Conservation (phyloP, 1,284 basidiomycete genomes). For the Boletus sp. region DNA sequence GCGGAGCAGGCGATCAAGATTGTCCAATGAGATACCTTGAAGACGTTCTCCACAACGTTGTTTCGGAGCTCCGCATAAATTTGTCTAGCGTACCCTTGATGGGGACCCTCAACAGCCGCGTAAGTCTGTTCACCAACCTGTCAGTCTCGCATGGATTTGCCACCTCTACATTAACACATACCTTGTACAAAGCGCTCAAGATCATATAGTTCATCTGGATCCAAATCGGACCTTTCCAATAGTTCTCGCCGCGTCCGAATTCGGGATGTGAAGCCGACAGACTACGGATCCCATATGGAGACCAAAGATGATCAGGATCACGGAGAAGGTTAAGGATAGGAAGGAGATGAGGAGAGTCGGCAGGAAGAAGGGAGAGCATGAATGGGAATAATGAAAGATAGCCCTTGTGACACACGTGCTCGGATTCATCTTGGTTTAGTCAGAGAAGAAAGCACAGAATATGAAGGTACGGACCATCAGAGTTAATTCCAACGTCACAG, state of each 20-base stretch:
- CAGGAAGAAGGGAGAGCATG: slow-evolving; percentile 76
- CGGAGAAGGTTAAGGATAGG: slow-evolving; percentile 78
- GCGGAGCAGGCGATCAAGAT: slow-evolving; percentile 5
- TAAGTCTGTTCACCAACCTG: slow-evolving; percentile 61
- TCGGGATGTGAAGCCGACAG: slow-evolving; percentile 83
- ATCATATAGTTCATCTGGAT: slow-evolving; percentile 95
- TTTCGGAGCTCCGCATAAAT: slow-evolving; percentile 81
- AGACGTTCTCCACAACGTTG: slow-evolving; percentile 87
- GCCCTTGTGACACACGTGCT: slow-evolving; percentile 88
- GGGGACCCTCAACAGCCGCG: slow-evolving; percentile 76
- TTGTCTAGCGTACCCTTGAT: slow-evolving; percentile 70
- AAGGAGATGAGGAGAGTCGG: slow-evolving; percentile 78
- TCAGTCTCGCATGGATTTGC: slow-evolving; percentile 11
- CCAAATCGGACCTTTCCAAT: slow-evolving; percentile 97
- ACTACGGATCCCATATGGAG: slow-evolving; percentile 85
- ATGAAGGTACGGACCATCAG: slow-evolving; percentile 63
- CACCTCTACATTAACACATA: slow-evolving; percentile 35
- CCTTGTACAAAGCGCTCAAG: slow-evolving; percentile 77
- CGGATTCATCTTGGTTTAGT: slow-evolving; percentile 74
- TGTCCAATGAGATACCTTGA: slow-evolving; percentile 57
- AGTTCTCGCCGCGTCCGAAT: slow-evolving; percentile 92
- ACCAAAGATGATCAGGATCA: slow-evolving; percentile 89
- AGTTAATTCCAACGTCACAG: slow-evolving; percentile 85
- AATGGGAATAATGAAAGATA: slow-evolving; percentile 95
- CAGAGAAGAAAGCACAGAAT: slow-evolving; percentile 21